Evolutionary conservation across 2,329 filamentous ascomycete species (phyloP).

Genomic region (Pseudogymnoascus sp.): DNA sequence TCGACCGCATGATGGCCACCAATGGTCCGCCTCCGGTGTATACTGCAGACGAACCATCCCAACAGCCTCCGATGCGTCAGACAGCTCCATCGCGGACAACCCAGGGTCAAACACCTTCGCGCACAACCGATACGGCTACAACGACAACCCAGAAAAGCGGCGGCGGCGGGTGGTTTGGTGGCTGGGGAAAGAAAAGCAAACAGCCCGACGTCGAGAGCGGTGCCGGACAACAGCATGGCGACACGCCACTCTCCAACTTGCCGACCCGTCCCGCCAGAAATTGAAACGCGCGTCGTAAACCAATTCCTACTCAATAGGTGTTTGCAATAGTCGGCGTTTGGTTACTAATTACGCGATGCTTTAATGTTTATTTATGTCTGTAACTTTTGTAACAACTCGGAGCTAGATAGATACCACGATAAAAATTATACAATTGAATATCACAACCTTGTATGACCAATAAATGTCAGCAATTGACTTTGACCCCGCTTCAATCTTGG

Average conservation of each 20-base stretch:
- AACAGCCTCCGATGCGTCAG: conserved; percentile 14
- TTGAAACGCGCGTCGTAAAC: background rate
- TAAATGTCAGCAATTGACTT: background rate
- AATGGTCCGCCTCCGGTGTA: conserved; percentile 25
- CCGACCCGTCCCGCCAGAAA: background rate
- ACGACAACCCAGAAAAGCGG: conserved; percentile 8
- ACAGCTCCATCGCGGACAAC: conserved; percentile 10
- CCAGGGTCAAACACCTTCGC: conserved; percentile 11
- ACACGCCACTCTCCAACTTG: conserved; percentile 1
- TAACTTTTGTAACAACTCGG: background rate
- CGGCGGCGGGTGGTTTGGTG: conserved; percentile 25
- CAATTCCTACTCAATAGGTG: background rate
- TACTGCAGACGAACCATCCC: conserved; percentile 15
- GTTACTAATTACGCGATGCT: background rate
- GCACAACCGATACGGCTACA: conserved; percentile 8
- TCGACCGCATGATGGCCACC: conserved; percentile 33
- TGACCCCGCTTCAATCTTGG: background rate
- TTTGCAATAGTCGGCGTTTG: background rate
- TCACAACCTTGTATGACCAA: background rate
- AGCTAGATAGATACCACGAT: conserved; percentile 1
- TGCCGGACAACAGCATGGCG: background rate
- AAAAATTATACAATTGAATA: conserved; percentile 3
- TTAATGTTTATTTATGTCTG: conserved; percentile 4
- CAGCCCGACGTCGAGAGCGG: conserved; percentile 24
- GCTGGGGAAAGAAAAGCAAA: conserved; percentile 28